Base-by-base conservation (phyloP, 208 protist genomes). In the Leptomonas seymouri region DNA sequence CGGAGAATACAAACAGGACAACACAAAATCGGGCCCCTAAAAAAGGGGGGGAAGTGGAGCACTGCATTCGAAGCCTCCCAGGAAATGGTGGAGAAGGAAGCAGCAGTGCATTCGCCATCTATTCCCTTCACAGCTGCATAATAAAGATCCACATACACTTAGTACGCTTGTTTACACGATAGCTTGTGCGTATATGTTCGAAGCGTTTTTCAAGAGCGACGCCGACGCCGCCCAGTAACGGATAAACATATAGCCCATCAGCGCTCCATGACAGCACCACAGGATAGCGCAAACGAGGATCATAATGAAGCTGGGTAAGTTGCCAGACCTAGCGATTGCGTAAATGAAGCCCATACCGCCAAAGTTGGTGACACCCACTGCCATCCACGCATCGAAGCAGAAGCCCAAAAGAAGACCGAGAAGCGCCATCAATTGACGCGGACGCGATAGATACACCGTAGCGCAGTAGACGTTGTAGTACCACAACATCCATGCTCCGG, bases 381-480 rank as follows among this genome's bases (percentile, higher is more conserved):
- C 84, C 90, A 95, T 95, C 86, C 87, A 95, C 25, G 65, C 84
- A 56, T 93, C 87, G 66, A 92, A 95, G 9, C 46, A 46, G 31
- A 92, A 23, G 42, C 71, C 90, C 18, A 92, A 7, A 45, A 91
- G 74, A 16, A 95, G 66, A n/a, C 90, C 90, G 28, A 90, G 39
- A 11, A 88, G 71, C 14, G 83, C 73, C 5, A 93, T 42, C 31
- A 89, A 20, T 56, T 84, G 82, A 3, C 87, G 83, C 20, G 78
- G 58, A 4, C 74, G 71, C 12, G 79, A 88, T 18, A 53, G 15
- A 25, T 83, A 64, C 8, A 72, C 64, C 1, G 80, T 77, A 20
- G 80, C 83, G 57, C 58, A 79, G 74, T 95, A 95, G 2, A 78
- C 74, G 65, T 91, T 93, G 78, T 87, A 95, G 73, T 95, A 95